Base-by-base conservation (phyloP, 768 basidiomycete species). In the Leccinum broughii region DNA sequence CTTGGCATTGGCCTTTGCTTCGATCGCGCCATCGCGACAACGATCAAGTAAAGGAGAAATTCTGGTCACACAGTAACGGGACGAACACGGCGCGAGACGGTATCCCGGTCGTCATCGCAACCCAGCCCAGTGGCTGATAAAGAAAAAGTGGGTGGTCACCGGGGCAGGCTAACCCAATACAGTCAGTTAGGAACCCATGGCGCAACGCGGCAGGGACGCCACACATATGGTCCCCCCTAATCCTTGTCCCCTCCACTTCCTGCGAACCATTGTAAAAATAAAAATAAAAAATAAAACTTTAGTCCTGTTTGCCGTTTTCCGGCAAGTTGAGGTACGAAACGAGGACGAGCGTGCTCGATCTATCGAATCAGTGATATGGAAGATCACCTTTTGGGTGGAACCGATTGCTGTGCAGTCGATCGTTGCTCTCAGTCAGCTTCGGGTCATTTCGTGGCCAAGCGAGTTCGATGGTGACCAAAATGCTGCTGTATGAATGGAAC, bases 91-190 rank as follows among this genome's bases (percentile, higher is more conserved):
- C n/a, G 46, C 32, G 32, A 26, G 57, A 66, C 52, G 55, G 59
- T 57, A 54, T 52, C 74, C 72, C 57, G 70, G 72, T 67, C 71
- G 70, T 59, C 71, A 72, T 73, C 71, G 64, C 62, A 55, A 72
- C 71, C 37, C 51, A 51, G 15, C 35, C 49, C 51, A 60, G 59
- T 66, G 57, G 56, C 68, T 55, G 64, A 52, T 8, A 53, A 35
- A 39, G 55, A n/a, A 13, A 22, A 58, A 20, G 54, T 39, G 35
- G 13, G 17, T 46, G 44, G n/a, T 14, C 34, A 34, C 34, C 34
- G 20, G 34, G 41, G 22, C 8, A 24, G 15, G 49, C 22, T 26
- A 39, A 30, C 35, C 57, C 13, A 9, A 32, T 51, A 30, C 28
- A 28, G 26, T 24, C 15, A 22, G 34, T 22, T 35, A 44, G 24